These are phyloP conservation scores for Zea luxurians DNA, from an alignment of 176 grass and related monocot species.

Conservation along the genomic window DNA sequence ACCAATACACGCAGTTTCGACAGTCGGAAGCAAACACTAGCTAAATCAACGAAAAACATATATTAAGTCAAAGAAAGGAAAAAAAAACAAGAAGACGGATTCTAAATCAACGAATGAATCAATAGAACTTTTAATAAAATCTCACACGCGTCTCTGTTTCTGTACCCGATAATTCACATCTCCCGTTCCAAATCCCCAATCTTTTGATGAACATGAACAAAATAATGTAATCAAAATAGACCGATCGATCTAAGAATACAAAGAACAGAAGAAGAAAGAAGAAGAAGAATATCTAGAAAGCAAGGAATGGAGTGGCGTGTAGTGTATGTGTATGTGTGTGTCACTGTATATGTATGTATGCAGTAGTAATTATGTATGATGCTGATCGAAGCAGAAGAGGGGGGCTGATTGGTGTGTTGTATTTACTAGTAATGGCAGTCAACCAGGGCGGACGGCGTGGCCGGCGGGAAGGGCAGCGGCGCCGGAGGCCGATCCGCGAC, in stretches of 20 bases:
- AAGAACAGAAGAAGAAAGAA: no score
- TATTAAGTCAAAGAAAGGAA: no score
- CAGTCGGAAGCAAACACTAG: neutral
- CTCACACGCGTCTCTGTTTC: constrained; percentile 23
- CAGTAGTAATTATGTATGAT: neutral
- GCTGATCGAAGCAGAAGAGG: neutral
- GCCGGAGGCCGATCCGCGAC: constrained; percentile 3
- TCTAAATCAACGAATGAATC: constrained; percentile 22
- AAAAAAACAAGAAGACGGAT: no score
- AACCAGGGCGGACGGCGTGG: constrained; percentile 26
- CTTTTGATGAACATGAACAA: constrained; percentile 25
- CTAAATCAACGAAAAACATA: no score
- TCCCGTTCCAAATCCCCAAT: constrained; percentile 36
- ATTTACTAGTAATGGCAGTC: constrained; percentile 79
- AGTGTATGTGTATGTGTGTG: neutral
- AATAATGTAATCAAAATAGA: constrained; percentile 36
- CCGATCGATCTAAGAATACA: no score
- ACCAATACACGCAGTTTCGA: neutral
- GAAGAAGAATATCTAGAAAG: constrained; percentile 7
- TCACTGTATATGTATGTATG: neutral
- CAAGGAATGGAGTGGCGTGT: neutral
- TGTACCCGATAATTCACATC: constrained; percentile 47
- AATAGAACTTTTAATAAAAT: constrained; percentile 36
- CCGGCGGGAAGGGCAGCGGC: constrained; percentile 8
- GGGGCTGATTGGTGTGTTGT: neutral